phyloP scores from a whole-genome alignment of 352 stramenopile species.

The Lagenidium giganteum region DNA sequence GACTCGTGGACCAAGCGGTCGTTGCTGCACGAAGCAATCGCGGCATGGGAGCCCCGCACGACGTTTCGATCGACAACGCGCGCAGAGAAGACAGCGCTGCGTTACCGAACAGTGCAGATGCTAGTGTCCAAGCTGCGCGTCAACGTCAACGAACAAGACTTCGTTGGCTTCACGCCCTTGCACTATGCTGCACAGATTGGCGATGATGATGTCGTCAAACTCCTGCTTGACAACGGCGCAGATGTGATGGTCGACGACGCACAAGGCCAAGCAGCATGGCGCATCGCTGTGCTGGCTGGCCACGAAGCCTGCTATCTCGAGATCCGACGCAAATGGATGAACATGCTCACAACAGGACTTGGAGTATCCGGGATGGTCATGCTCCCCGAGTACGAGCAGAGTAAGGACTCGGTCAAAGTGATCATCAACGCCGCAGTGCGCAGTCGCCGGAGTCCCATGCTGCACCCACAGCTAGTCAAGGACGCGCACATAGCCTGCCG shows the following conservation, averaged over 20 bases:
- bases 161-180: conserved; percentile 51
- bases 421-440: conserved; percentile 2
- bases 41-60: conserved; percentile 15
- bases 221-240: conserved; percentile 37
- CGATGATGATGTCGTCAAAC: conserved; percentile 26
- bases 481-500: conserved; percentile 2
- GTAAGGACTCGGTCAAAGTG: neutral
- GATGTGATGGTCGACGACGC: conserved; percentile 40
- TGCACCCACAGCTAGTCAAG: conserved; percentile 8
- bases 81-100: conserved; percentile 20
- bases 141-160: conserved; percentile 41
- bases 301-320: conserved; percentile 61
- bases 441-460: neutral
- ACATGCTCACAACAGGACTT: neutral
- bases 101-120: too few species aligned
- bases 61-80: too few species aligned
- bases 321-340: conserved; percentile 57
- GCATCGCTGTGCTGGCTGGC: conserved; percentile 41
- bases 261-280: conserved; percentile 47
- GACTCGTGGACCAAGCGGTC: conserved; percentile 42
- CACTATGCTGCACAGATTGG: conserved; percentile 47
- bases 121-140: conserved; percentile 28
- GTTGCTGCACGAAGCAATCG: conserved; percentile 40
- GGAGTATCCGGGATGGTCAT: neutral
- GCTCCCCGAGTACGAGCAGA: neutral